phyloP scores from a whole-genome alignment of 306 rosid species.

The Medicago ruthenica region DNA sequence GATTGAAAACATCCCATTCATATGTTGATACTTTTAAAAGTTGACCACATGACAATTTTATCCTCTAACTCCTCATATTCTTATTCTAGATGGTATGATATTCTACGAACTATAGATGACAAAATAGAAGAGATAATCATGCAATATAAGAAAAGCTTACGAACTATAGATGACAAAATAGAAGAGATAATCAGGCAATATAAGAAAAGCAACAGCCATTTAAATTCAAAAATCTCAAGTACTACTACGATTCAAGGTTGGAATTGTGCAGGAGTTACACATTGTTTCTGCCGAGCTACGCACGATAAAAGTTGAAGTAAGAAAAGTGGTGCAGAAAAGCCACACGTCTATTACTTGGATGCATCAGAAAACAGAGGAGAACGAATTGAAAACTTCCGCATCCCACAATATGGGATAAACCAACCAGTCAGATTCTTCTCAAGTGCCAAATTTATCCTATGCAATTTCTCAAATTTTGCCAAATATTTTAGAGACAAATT shows the following conservation, averaged over 20 bases:
- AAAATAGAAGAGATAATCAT: conserved; percentile 21
- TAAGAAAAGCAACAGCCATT: conserved; percentile 27
- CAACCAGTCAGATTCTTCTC: background rate
- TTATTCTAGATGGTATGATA: background rate
- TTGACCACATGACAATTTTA: conserved; percentile 6
- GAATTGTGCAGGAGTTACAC: conserved; percentile 1
- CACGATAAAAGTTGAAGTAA: background rate
- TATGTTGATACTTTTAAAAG: conserved; percentile 12
- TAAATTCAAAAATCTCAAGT: conserved; percentile 25
- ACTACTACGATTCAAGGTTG: conserved; percentile 18
- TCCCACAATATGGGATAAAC: background rate
- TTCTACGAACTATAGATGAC: conserved; percentile 3
- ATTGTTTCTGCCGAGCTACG: background rate
- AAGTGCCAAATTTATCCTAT: background rate
- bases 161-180: conserved; percentile 17
- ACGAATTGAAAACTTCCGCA: background rate
- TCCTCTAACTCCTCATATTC: conserved; percentile 14
- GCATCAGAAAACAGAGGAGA: background rate
- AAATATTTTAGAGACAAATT: background rate
- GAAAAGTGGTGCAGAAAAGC: conserved; percentile 1
- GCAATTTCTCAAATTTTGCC: background rate
- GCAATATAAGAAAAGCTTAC: conserved; percentile 31
- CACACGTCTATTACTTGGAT: background rate
- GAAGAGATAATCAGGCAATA: conserved; percentile 30
- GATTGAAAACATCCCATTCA: background rate